Evolutionary conservation across 352 stramenopile species (phyloP).

Genomic region (Plasmopara muralis): DNA sequence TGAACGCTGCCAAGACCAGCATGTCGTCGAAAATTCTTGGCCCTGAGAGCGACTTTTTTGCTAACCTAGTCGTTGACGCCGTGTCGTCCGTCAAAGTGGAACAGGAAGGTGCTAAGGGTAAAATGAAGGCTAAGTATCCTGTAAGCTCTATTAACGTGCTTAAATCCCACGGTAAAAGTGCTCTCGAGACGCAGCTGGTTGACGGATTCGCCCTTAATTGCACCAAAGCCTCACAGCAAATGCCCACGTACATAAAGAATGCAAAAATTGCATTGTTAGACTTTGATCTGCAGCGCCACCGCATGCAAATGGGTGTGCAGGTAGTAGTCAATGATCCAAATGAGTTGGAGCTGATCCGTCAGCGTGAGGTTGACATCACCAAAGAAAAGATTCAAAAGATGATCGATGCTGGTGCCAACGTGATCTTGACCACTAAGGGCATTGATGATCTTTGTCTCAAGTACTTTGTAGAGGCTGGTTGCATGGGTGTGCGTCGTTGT

Average conservation of each 20-base stretch:
- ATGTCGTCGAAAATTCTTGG: constrained; percentile 99
- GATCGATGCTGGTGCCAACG: constrained; percentile 95
- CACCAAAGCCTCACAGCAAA: constrained; percentile 95
- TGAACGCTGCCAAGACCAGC: constrained; percentile 97
- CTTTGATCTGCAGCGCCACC: constrained; percentile 98
- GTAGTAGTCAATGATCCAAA: constrained; percentile 91
- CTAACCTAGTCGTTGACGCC: constrained; percentile 95
- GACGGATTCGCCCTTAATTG: constrained; percentile 97
- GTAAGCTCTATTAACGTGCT: constrained; percentile 98
- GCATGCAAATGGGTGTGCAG: constrained; percentile 96
- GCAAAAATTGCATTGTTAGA: constrained; percentile 97
- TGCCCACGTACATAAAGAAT: constrained; percentile 93
- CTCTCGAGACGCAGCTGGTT: constrained; percentile 87
- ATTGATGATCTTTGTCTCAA: constrained; percentile 99
- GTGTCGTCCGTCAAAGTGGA: constrained; percentile 95
- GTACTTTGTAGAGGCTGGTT: constrained; percentile 99
- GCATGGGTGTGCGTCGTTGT: constrained; percentile 94
- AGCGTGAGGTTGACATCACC: constrained; percentile 99
- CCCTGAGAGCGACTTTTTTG: constrained; percentile 96
- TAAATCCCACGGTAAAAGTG: constrained; percentile 92
- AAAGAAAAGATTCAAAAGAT: constrained; percentile 99
- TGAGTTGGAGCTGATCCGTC: constrained; percentile 96
- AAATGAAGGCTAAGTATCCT: constrained; percentile 89
- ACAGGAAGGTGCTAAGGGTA: constrained; percentile 74
- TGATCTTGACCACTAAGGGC: constrained; percentile 99